A percentile compares a stretch with the other conserved stretches of the same genome.
Conservation (phyloP, 371 early-diverging fungal species). For the Mucor lusitanicus region DNA sequence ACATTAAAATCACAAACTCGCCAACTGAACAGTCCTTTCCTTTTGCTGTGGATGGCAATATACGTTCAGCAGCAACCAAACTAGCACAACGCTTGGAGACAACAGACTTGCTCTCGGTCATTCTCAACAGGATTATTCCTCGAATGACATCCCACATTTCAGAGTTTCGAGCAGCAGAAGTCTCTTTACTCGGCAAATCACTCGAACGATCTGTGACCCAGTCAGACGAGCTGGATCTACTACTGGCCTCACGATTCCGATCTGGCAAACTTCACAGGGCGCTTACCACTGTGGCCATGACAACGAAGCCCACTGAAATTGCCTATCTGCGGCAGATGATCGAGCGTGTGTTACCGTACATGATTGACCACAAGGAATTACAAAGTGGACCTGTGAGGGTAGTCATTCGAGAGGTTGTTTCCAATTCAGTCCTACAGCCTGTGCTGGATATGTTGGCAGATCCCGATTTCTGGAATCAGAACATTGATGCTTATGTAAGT, state of each 20-base stretch:
- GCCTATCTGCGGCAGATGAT: conserved; percentile 71
- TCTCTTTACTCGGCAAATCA: conserved; percentile 53
- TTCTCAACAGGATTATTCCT: conserved; percentile 66
- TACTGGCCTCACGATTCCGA: conserved; percentile 64
- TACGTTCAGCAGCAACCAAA: conserved; percentile 41
- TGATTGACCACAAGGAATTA: conserved; percentile 59
- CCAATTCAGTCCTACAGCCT: conserved; percentile 72
- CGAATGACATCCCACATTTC: conserved; percentile 69
- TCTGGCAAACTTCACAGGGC: conserved; percentile 65
- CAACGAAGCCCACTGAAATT: conserved; percentile 53
- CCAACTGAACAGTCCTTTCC: conserved; percentile 36
- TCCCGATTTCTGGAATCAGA: conserved; percentile 85
- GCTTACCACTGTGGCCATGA: conserved; percentile 50
- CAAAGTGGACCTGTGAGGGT: conserved; percentile 58
- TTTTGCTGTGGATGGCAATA: conserved; percentile 43
- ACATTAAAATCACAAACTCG: conserved; percentile 45
- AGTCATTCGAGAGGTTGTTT: conserved; percentile 76
- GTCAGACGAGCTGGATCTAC: conserved; percentile 62
- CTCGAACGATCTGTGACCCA: conserved; percentile 58
- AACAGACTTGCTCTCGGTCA: conserved; percentile 61
- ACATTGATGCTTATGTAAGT: conserved; percentile 62
- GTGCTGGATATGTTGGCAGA: conserved; percentile 72
- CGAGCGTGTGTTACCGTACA: conserved; percentile 62
- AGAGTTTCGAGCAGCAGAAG: conserved; percentile 70
- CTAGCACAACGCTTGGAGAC: conserved; percentile 46